Evolutionary conservation across 768 basidiomycete species (phyloP), one percentile per base, ranked within the genome.

Genomic region (Lactifluus volemus): DNA sequence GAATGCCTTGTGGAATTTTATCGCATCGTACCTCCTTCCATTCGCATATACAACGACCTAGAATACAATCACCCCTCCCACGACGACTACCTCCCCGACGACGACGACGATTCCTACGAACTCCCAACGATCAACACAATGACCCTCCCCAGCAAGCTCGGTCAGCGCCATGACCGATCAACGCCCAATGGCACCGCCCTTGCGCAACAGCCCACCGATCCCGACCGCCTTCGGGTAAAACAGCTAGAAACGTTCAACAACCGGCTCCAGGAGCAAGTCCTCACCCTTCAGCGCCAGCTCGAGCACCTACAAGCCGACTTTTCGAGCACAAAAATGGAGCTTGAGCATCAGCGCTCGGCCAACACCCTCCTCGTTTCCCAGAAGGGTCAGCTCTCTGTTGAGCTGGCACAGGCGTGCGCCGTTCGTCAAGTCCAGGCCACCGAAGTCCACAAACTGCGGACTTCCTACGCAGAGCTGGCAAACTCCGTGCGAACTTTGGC

Each of bases 401-500:
- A 65, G 45, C 50, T 65, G 30, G 47, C 58, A 12, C 64, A 63
- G 32, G 50, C 62, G 1, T 58, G 49, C 21, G 52, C 57, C 11
- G 59, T 54, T 30, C 51, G 53, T 14, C 63, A 51, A 48, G 44
- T 55, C 12, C 63, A 64, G 49, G 32, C 58, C 9, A 25, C 39
- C 54, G 63, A 65, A 48, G 47, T 65, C 58, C 63, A 63, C 32
- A 63, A 68, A 25, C 65, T 72, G 12, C 64, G 66, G 25, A 52
- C 67, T 25, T 67, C 70, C 17, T 70, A 71, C 49, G 53, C 55
- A 21, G 55, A 64, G 48, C 54, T 67, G 52, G 64, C 68, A 19
- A 65, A 61, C 36, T 68, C 67, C 55, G 64, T 70, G 15, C 67
- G 71, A 30, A 69, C 68, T 6, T 19, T 55, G 12, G 63, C 55